Conservation (phyloP, 2,329 filamentous ascomycete species). For the Lasiodiplodia sp. region DNA sequence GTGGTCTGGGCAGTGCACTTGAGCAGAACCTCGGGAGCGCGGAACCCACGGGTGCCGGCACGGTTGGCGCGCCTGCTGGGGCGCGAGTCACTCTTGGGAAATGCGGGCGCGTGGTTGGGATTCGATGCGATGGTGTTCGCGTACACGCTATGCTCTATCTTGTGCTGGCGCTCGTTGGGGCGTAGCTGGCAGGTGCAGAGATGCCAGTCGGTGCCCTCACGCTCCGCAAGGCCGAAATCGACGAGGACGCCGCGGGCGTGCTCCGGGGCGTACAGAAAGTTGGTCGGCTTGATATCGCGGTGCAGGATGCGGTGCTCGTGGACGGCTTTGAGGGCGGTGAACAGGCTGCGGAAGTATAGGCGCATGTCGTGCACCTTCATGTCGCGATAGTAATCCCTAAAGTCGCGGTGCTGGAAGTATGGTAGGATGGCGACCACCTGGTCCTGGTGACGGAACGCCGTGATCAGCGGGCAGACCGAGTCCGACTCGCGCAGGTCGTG, state of each 20-base stretch:
- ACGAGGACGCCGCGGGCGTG: constrained; percentile 87
- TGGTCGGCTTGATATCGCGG: constrained; percentile 96
- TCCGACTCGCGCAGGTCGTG: constrained; percentile 83
- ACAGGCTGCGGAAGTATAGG: constrained; percentile 87
- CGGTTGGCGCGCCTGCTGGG: constrained; percentile 91
- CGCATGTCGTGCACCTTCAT: constrained; percentile 87
- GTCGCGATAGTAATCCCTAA: constrained; percentile 90
- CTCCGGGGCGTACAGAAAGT: constrained; percentile 89
- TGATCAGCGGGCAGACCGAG: constrained; percentile 93
- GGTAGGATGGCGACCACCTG: constrained; percentile 95
- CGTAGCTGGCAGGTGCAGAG: constrained; percentile 82
- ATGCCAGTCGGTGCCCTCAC: constrained; percentile 73
- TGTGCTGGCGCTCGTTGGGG: constrained; percentile 65
- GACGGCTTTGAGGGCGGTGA: constrained; percentile 83
- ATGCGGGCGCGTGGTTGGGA: constrained; percentile 62
- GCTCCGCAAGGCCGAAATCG: constrained; percentile 97
- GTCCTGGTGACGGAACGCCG: constrained; percentile 92
- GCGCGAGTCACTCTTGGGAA: constrained; percentile 88
- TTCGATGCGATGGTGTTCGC: constrained; percentile 56
- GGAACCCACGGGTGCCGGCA: constrained; percentile 93
- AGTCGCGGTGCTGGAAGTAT: constrained; percentile 95
- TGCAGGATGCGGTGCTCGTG: constrained; percentile 88
- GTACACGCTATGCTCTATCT: constrained; percentile 65
- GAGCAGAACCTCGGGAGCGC: constrained; percentile 93
- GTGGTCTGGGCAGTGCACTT: constrained; percentile 96